Base-by-base conservation (phyloP, 1,139 yeast species). In the Trichomonascaceae sp. region DNA sequence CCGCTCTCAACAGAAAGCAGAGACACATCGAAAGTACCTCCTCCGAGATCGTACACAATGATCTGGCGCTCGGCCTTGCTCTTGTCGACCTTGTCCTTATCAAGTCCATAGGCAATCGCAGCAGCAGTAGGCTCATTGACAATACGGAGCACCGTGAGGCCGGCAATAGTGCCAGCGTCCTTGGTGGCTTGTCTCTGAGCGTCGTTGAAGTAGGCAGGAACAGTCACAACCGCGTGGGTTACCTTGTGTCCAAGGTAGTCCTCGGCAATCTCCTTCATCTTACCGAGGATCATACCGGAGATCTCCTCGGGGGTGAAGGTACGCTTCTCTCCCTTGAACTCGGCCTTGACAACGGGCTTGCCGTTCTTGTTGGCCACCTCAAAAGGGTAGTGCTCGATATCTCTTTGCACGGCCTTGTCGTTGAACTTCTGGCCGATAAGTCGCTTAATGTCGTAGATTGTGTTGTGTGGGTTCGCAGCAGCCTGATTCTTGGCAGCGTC, bases 81-180 rank as follows among this genome's bases (percentile, higher is more conserved):
- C 62, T 81, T 79, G 65, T 87, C 96, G 47, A 78, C 84, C 51
- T 79, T 87, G 45, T 79, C 69, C 62, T 81, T 79, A 65, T 87
- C 96, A 52, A 87, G 72, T 48, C 97, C 97, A 64, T 87, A 87
- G 42, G 97, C 97, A 60, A 87, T 84, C 39, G 96, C 96, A 43
- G 97, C 96, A 33, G 97, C 97, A 37, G 97, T 87, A 44, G 97
- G 97, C 69, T 87, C 97, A 61, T 87, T 87, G 48, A 87, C 93
- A 56, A 87, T 85, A 68, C 97, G 79, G 56, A 85, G 71, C 40
- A 87, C 93, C 53, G 81, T 84, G 56, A 87, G 73, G 50, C 97
- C 97, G 31, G 96, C 93, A 69, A 87, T 87, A 42, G 82, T 71
- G 67, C 96, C 97, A 36, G 97, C 96, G 61, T 85, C 96, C 69